Base-by-base conservation (phyloP, 805 yeast genomes). In the Yarrowia deformans region DNA sequence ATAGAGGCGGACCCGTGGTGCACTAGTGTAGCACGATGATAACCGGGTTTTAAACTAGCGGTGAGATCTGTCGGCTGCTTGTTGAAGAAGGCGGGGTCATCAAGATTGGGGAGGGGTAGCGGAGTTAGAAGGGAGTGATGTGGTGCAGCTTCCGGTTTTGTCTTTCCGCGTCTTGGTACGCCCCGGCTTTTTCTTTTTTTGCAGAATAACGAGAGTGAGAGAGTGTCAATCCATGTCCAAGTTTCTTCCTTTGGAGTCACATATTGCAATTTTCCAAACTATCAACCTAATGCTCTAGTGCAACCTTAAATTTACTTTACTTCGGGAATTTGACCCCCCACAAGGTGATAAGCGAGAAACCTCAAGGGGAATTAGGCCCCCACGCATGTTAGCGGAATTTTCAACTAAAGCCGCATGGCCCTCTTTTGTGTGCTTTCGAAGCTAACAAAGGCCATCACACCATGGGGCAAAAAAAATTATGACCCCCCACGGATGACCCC, bases 331-430 rank as follows among this genome's bases (percentile, higher is more conserved):
- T 18, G 56, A 8, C 10, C 45, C 60, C 60, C 60, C 60, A 54
- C 60, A 45, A 19, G 8, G 19, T 39, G 60, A 54, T 54, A 39
- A 54, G 60, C 60, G 45, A 54, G 34, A 50, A 29, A 19, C 23
- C 18, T 37, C 37, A 16, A 23, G 3, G 18, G 52, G 18, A 8
- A 23, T 23, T 23, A 4, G 16, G 12, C 60, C 60, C 60, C 60
- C 60, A 54, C 45, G 34, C 45, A 54, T 19, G 8, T n/a, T n/a
- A n/a, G 13, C 45, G 60, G 60, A 52, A 10, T 49, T 40, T 18
- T 16, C 29, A 8, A 6, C 7, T 16, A n/a, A 19, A 39, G 45
- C 60, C 60, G 45, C 45, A 37, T 35, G 43, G 10, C 16, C 42
- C 16, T 8, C 14, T 14, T 40, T 40, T 39, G 29, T 23, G 29